Percentiles rank a stretch among this genome's conserved stretches.
phyloP scores from a whole-genome alignment of 2,329 filamentous ascomycete species.

The Botryosphaeria agaves region DNA sequence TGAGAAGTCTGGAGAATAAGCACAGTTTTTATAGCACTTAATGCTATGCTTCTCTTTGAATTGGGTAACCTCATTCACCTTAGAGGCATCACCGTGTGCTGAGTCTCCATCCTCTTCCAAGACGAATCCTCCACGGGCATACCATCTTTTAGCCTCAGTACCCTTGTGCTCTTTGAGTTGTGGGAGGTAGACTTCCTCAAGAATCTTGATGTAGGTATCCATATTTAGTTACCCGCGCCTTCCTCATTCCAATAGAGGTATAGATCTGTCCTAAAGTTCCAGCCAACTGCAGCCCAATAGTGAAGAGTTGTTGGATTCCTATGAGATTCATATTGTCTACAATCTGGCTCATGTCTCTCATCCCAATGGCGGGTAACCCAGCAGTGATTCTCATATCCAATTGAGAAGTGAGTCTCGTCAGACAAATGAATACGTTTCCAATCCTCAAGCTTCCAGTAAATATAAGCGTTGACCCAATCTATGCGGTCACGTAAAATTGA shows the following conservation, averaged over 20 bases:
- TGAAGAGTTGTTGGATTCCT: constrained; percentile 1
- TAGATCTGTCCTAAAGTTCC: constrained; percentile 1
- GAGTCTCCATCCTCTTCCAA: constrained; percentile 1
- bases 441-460: not conserved
- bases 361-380: not conserved
- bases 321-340: constrained; percentile 1
- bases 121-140: too few species aligned
- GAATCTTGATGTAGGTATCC: not conserved
- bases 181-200: constrained; percentile 1
- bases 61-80: not conserved
- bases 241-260: constrained; percentile 1
- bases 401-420: constrained; percentile 1
- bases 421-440: constrained; percentile 1
- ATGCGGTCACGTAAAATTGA: not conserved
- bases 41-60: constrained; percentile 1
- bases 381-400: constrained; percentile 1
- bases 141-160: too few species aligned
- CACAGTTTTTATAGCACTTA: constrained; percentile 1
- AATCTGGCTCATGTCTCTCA: not conserved
- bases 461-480: not conserved
- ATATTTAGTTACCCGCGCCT: constrained; percentile 1
- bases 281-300: constrained; percentile 1
- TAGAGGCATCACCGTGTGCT: not conserved
- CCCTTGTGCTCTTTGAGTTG: not conserved
- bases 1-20: constrained; percentile 1